Percentiles rank a stretch among this genome's conserved stretches.
Evolutionary conservation across 1,284 basidiomycete species (phyloP).

Genomic region (Ustilago cynodontis): DNA sequence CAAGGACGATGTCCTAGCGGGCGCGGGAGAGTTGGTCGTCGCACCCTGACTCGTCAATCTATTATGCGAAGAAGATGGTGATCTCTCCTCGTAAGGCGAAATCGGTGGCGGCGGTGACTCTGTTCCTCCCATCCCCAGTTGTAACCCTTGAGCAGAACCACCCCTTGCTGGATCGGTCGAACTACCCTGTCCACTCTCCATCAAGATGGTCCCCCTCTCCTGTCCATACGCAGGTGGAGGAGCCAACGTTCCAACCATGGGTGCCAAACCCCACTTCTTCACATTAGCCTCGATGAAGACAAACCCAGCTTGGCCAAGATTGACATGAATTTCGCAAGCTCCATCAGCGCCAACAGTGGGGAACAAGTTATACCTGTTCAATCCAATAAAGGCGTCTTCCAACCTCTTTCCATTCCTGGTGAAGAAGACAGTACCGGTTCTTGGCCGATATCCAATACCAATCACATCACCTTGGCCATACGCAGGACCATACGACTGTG

Average conservation of each 20-base stretch:
- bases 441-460: constrained; percentile 67
- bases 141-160: constrained; percentile 1
- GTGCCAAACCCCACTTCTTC: constrained; percentile 69
- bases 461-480: constrained; percentile 82
- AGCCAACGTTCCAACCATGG: constrained; percentile 68
- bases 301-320: constrained; percentile 69
- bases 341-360: constrained; percentile 68
- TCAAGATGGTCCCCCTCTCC: constrained; percentile 69
- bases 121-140: constrained; percentile 1
- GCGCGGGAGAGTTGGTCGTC: constrained; percentile 20
- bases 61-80: constrained; percentile 31
- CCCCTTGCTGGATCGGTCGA: constrained; percentile 24
- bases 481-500: constrained; percentile 83
- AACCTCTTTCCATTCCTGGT: constrained; percentile 68
- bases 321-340: constrained; percentile 67
- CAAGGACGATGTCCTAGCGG: constrained; percentile 39
- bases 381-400: constrained; percentile 67
- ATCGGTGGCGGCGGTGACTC: constrained; percentile 50
- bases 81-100: constrained; percentile 49
- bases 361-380: constrained; percentile 67
- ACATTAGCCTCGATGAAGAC: constrained; percentile 70
- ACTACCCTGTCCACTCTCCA: constrained; percentile 60
- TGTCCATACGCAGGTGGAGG: constrained; percentile 69
- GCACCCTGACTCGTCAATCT: constrained; percentile 5
- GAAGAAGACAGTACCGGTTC: constrained; percentile 69